These are phyloP conservation scores for Acanthamoeba lenticulata DNA, from an alignment of 208 protist genomes.

Conservation along the genomic window DNA sequence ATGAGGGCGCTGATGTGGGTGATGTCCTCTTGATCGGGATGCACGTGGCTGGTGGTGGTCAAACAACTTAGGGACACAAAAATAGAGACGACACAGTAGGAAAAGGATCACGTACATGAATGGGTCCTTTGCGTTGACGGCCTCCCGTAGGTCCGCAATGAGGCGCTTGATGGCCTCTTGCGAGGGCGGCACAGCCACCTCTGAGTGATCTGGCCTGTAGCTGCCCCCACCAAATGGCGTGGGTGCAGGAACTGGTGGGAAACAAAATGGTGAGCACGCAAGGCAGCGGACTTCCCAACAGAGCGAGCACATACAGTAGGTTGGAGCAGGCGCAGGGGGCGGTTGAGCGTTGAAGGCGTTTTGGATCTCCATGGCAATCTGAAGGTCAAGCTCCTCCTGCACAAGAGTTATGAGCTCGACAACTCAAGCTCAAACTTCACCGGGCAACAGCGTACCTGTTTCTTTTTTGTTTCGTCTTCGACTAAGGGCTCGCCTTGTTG, in stretches of 20 bases:
- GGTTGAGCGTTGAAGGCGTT: background rate
- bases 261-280: background rate
- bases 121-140: constrained; percentile 12
- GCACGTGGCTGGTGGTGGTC: background rate
- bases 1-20: constrained; percentile 72
- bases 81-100: background rate
- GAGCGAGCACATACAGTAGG: no score
- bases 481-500: no score
- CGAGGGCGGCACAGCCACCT: background rate
- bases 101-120: background rate
- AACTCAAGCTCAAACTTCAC: no score
- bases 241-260: background rate
- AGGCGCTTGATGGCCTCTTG: background rate
- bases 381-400: background rate
- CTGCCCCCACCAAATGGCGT: background rate
- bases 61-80: background rate
- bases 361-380: background rate
- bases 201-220: background rate
- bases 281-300: no score
- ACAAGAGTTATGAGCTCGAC: background rate
- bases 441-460: no score
- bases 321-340: background rate
- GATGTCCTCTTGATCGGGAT: constrained; percentile 36
- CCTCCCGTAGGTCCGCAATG: constrained; percentile 32
- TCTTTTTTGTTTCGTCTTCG: background rate